phyloP scores from a whole-genome alignment of 2,329 filamentous ascomycete genomes.

The Colletotrichum kahawae region DNA sequence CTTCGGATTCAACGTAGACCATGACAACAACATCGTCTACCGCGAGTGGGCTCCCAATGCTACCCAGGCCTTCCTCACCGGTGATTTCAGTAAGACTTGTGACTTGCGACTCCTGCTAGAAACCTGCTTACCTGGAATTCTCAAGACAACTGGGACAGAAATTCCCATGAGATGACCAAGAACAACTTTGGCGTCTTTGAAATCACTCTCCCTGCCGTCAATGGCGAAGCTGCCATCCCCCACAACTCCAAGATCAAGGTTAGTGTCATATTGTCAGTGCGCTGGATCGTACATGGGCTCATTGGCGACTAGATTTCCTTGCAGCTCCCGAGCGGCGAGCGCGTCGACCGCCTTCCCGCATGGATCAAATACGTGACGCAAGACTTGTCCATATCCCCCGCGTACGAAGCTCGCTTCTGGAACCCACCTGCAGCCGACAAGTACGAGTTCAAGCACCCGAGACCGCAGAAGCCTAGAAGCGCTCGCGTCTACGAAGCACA shows the following conservation, averaged over 20 bases:
- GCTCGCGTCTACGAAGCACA: conserved; percentile 98
- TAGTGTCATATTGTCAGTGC: conserved; percentile 21
- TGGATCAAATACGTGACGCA: conserved; percentile 99
- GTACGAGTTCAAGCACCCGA: conserved; percentile 84
- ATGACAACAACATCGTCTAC: conserved; percentile 86
- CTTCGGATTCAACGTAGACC: conserved; percentile 83
- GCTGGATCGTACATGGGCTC: neutral
- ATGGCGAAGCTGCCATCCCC: conserved; percentile 79
- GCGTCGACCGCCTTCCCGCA: conserved; percentile 86
- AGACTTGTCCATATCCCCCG: conserved; percentile 85
- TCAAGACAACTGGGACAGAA: conserved; percentile 83
- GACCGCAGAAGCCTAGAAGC: conserved; percentile 83
- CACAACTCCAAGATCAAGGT: conserved; percentile 98
- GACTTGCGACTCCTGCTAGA: neutral
- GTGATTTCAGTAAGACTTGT: conserved; percentile 83
- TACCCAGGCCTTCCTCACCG: conserved; percentile 81
- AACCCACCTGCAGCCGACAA: conserved; percentile 80
- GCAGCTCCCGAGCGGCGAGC: conserved; percentile 77
- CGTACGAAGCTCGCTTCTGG: conserved; percentile 97
- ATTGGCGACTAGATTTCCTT: conserved; percentile 73
- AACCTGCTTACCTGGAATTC: neutral
- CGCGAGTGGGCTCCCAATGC: conserved; percentile 97
- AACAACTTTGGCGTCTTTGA: conserved; percentile 87
- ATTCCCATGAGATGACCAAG: conserved; percentile 86
- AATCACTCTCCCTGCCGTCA: conserved; percentile 72